Percentiles rank a stretch among this genome's conserved stretches.
These are phyloP conservation scores for Entoloma clypeatum DNA, from an alignment of 1,284 basidiomycete species.

Conservation along the genomic window DNA sequence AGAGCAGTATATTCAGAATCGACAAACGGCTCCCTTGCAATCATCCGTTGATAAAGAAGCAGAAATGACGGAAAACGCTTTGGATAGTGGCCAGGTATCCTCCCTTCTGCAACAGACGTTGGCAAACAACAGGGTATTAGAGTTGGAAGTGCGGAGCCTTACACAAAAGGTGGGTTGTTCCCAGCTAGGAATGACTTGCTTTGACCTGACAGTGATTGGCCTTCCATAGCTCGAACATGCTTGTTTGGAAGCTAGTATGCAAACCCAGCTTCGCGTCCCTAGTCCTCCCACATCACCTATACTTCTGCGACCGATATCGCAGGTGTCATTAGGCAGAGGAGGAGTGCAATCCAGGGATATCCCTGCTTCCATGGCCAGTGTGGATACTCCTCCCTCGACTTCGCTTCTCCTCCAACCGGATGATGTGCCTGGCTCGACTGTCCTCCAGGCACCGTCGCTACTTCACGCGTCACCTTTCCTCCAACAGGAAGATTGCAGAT, in stretches of 20 bases:
- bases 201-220: constrained; percentile 6
- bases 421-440: no score
- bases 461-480: no score
- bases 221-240: constrained; percentile 16
- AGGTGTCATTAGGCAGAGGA: no score
- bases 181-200: neutral
- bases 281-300: no score
- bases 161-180: constrained; percentile 32
- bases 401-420: no score
- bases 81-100: constrained; percentile 34
- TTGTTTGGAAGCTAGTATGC: constrained; percentile 7
- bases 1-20: constrained; percentile 32
- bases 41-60: neutral
- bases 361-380: no score
- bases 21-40: neutral
- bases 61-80: constrained; percentile 1
- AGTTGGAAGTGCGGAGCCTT: constrained; percentile 42
- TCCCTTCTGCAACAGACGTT: constrained; percentile 36
- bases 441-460: no score
- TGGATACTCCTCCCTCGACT: no score
- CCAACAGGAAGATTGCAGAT: neutral
- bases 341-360: no score
- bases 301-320: no score
- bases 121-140: constrained; percentile 41
- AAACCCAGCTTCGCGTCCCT: no score